Conservation (phyloP, 805 yeast genomes). For the Saccharomyces kudriavzevii region DNA sequence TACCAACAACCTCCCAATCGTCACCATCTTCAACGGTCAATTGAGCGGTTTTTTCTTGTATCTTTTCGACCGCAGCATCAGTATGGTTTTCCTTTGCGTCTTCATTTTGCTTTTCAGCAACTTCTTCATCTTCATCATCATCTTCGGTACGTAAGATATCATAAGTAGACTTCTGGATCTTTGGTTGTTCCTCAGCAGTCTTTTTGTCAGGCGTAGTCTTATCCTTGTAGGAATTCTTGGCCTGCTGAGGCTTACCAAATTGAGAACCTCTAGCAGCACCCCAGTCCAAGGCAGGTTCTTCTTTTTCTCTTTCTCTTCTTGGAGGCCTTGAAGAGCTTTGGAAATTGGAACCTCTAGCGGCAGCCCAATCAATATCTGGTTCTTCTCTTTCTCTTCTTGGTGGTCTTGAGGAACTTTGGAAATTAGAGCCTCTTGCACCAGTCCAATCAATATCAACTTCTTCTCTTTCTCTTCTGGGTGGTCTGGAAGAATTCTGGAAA, state of each 20-base stretch:
- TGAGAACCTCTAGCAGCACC: constrained; percentile 21
- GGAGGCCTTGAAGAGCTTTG: constrained; percentile 11
- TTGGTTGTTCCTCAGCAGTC: constrained; percentile 27
- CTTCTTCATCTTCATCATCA: constrained; percentile 41
- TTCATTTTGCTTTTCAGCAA: constrained; percentile 8
- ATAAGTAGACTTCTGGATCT: constrained; percentile 39
- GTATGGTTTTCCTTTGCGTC: constrained; percentile 10
- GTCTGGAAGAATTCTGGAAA: constrained; percentile 14
- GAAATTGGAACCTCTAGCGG: constrained; percentile 26
- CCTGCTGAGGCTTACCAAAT: constrained; percentile 5
- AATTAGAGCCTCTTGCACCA: constrained; percentile 31
- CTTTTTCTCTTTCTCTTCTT: constrained; percentile 20
- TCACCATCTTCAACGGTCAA: constrained; percentile 32
- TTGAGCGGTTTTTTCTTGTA: constrained; percentile 34
- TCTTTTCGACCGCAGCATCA: constrained; percentile 14
- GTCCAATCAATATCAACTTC: constrained; percentile 39
- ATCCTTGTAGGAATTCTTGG: constrained; percentile 14
- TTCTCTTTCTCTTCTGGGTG: constrained; percentile 26
- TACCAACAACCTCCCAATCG: constrained; percentile 41
- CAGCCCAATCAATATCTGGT: constrained; percentile 42
- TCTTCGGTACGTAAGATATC: constrained; percentile 45
- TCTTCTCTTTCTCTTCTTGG: constrained; percentile 33
- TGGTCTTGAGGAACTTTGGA: constrained; percentile 24
- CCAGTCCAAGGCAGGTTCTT: constrained; percentile 29
- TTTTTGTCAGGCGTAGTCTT: constrained; percentile 6